phyloP scores from a whole-genome alignment of 305 asterid genomes.

The Fraxinus floribunda region DNA sequence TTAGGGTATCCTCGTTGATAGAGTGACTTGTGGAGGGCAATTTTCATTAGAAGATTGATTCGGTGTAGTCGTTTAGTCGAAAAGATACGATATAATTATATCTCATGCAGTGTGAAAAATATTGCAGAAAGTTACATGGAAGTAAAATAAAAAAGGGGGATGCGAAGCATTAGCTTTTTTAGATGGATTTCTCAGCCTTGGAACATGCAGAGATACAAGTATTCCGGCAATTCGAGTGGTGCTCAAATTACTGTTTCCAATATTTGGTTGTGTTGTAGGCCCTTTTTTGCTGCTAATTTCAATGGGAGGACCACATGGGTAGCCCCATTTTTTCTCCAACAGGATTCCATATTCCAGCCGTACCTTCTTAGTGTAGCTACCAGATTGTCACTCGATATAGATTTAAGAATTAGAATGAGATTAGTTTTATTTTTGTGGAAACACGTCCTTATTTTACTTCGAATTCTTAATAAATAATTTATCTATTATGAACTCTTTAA shows the following conservation, averaged over 20 bases:
- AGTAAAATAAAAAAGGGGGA: constrained; percentile 22
- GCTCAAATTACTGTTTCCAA: constrained; percentile 13
- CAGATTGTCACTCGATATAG: neutral
- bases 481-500: neutral
- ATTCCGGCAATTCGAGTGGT: constrained; percentile 30
- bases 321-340: neutral
- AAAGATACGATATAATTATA: no score
- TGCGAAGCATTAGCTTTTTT: neutral
- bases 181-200: constrained; percentile 38
- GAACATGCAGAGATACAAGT: constrained; percentile 44
- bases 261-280: neutral
- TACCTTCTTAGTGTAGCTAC: neutral
- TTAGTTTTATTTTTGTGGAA: neutral
- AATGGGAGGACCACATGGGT: constrained; percentile 36
- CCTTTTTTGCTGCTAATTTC: neutral
- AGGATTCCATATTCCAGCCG: neutral
- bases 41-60: neutral
- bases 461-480: neutral
- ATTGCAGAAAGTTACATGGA: neutral
- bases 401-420: neutral
- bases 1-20: neutral
- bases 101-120: neutral
- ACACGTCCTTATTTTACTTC: neutral
- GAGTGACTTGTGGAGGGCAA: neutral
- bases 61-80: neutral